A percentile compares a stretch with the other conserved stretches of the same genome.
These are phyloP conservation scores for Colletotrichum acutatum DNA, from an alignment of 2,329 filamentous ascomycete species.

Conservation along the genomic window DNA sequence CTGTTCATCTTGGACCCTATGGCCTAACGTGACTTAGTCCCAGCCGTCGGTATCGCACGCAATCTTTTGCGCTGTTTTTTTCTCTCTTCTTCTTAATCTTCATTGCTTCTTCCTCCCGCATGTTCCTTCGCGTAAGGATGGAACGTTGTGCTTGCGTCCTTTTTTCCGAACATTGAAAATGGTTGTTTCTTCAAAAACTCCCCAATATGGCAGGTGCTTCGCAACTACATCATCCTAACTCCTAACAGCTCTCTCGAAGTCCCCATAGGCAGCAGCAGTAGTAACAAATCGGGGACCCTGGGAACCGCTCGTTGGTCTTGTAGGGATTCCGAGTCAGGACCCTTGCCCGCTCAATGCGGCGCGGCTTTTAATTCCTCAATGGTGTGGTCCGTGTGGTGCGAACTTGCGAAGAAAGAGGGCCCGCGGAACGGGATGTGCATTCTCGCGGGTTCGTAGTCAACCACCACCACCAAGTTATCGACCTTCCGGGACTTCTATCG, in stretches of 20 bases:
- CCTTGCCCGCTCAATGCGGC: slow-evolving; percentile 20
- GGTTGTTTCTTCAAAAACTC: background rate
- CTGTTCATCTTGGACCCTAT: slow-evolving; percentile 3
- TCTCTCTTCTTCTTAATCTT: background rate
- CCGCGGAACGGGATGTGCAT: background rate
- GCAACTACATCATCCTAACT: background rate
- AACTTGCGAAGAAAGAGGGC: background rate
- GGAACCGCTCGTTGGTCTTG: background rate
- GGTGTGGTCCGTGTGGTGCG: background rate
- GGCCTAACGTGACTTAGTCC: background rate
- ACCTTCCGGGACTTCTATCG: background rate
- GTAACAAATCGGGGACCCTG: background rate
- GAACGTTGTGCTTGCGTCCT: background rate
- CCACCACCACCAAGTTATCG: background rate
- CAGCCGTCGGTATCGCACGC: background rate
- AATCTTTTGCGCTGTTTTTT: slow-evolving; percentile 16
- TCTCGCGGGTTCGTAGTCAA: background rate
- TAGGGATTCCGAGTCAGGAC: slow-evolving; percentile 26
- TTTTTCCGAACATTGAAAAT: background rate
- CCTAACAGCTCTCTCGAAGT: background rate
- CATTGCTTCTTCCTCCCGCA: background rate
- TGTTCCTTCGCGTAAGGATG: background rate
- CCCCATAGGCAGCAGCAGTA: background rate
- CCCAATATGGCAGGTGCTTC: slow-evolving; percentile 26
- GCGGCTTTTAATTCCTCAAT: slow-evolving; percentile 17